A percentile compares a stretch with the other conserved stretches of the same genome.
These are phyloP conservation scores for Aureobasidium uvarum DNA, from an alignment of 2,329 filamentous ascomycete species.

Conservation along the genomic window DNA sequence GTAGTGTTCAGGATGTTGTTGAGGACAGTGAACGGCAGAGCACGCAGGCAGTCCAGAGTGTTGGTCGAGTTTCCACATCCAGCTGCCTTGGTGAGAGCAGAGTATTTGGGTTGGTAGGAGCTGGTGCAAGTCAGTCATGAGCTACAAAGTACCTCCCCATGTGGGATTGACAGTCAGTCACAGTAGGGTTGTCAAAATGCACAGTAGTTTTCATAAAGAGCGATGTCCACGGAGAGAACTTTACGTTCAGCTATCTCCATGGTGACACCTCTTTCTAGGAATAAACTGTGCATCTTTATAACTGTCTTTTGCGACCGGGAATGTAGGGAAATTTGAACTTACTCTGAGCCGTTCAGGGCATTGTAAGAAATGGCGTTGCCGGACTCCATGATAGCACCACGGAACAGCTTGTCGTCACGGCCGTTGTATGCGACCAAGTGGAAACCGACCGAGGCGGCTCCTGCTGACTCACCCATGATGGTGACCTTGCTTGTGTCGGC, in stretches of 20 bases:
- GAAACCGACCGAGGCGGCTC: conserved; percentile 47
- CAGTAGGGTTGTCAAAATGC: too few relatives aligned
- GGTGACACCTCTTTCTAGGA: too few relatives aligned
- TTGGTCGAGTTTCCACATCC: conserved; percentile 59
- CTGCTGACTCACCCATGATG: conserved; percentile 47
- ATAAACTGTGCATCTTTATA: too few relatives aligned
- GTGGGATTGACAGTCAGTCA: too few relatives aligned
- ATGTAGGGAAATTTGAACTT: conserved; percentile 37
- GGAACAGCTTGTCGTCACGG: conserved; percentile 50
- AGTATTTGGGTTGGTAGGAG: conserved; percentile 57
- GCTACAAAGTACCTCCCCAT: conserved; percentile 20
- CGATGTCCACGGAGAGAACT: too few relatives aligned
- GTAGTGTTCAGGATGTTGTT: conserved; percentile 35
- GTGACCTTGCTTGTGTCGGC: conserved; percentile 45
- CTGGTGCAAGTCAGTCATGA: conserved; percentile 29
- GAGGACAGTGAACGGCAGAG: conserved; percentile 36
- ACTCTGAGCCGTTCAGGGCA: conserved; percentile 39
- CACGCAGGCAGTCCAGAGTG: conserved; percentile 65
- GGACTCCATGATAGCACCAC: conserved; percentile 49
- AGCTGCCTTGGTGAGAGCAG: conserved; percentile 58
- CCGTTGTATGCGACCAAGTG: conserved; percentile 50
- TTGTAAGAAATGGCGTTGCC: conserved; percentile 40
- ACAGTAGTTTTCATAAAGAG: too few relatives aligned
- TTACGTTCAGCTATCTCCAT: too few relatives aligned
- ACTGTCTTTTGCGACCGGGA: conserved; percentile 3